Evolutionary conservation across 331 rosid genomes (phyloP), one percentile per base, ranked within the genome.

Genomic region (Arachis monticola): DNA sequence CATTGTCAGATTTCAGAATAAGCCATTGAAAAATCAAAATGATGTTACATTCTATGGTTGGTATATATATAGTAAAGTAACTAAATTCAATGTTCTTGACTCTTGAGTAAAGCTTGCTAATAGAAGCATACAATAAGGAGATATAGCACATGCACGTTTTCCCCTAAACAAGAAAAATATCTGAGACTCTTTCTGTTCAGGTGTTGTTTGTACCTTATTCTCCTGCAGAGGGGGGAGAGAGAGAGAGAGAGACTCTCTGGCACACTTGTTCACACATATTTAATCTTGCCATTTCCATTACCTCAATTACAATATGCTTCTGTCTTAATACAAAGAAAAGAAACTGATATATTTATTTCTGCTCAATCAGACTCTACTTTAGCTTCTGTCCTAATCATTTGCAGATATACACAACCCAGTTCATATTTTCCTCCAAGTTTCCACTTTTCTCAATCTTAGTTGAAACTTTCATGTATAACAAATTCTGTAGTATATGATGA

Each of bases 131-230:
- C 8, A 12, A 8, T 5, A 12, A 8, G 30, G 35, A 10, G 31
- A 38, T 38, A 38, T 4, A 27, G 61, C 55, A 73, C 69, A 50
- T 46, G 63, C 47, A 66, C 64, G 13, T 74, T 61, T 50, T 62
- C n/a, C 62, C 62, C 17, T 35, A 17, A 67, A 50, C 13, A 10
- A 38, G 72, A 7, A 50, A 61, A 38, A 38, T 38, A 53, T 53
- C 48, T 53, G 30, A 55, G 40, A 80, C 67, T 53, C 79, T 30
- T 8, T 8, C 17, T 2, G 3, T 14, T 67, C 55, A 13, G 41
- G 32, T 47, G 17, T 47, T 59, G 17, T 47, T 59, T 60, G 71
- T 50, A 66, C 70, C 73, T 78, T 78, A 32, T 60, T 78, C 45
- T 60, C 45, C 60, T 41, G 59, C 64, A 27, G 64, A 79, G 63